Evolutionary conservation across 495 filamentous ascomycete species (phyloP), one percentile per base, ranked within the genome.

Genomic region (Pyronema domesticum): DNA sequence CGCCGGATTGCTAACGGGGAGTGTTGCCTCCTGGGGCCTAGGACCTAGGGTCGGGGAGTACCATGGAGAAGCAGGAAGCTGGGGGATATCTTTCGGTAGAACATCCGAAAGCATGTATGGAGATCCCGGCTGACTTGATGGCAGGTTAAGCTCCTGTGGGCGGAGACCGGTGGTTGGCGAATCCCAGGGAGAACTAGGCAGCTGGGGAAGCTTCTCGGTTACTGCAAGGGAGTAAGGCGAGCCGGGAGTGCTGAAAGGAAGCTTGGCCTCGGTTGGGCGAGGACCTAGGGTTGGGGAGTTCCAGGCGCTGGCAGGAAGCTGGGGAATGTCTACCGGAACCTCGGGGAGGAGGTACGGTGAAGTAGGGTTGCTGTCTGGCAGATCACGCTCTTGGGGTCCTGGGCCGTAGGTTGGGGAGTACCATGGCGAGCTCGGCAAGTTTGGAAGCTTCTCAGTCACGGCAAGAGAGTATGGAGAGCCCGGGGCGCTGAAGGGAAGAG

Each of bases 1-100:
- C n/a, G 33, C 56, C 37, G 50, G 51, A 10, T 37, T 37, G 19
- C 60, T 54, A 7, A 7, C 23, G 44, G 51, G 51, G 7, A 54
- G 37, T 23, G 19, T 18, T 6, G 10, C 39, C 35, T 17, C 40
- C 18, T 44, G 37, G 3, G 51, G 51, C 17, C n/a, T 14, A 7
- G 40, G 37, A 30, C 51, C 51, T 6, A 44, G 17, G 6, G 51
- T 54, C 10, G 51, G 51, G 6, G 37, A 44, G 40, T 44, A 6
- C 51, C 51, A 54, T 19, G 37, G 37, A 33, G 15, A 23, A 11
- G 15, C 9, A n/a, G 51, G 51, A 7, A 54, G 40, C 35, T 17
- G 6, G 11, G 39, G 51, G 6, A 54, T 13, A 14, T 44, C n/a
- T 5, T 46, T 19, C 15, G 36, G 15, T 18, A 10, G 9, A 33